Evolutionary conservation across 2,329 filamentous ascomycete genomes (phyloP).

Genomic region (Westerdykella ornata): DNA sequence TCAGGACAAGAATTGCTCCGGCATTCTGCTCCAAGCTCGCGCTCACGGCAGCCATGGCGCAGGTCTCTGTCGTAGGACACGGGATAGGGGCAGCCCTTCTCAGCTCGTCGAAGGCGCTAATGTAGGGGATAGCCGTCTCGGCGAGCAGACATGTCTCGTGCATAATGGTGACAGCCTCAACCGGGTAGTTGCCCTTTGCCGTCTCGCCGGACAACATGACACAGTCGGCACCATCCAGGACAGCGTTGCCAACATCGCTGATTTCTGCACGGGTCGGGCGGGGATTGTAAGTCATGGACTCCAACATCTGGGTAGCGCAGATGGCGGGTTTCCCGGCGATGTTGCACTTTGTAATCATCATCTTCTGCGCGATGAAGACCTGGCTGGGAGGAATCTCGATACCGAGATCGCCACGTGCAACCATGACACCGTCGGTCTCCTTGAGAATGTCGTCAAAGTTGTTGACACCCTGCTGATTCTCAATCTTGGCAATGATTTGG

Average conservation of each 20-base stretch:
- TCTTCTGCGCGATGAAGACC: conserved; percentile 99
- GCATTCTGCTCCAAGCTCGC: conserved; percentile 94
- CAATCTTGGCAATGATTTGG: conserved; percentile 99
- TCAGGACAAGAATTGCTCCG: conserved; percentile 90
- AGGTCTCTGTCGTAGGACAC: conserved; percentile 83
- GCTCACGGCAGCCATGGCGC: conserved; percentile 93
- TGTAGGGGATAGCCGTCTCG: conserved; percentile 94
- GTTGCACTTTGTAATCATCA: conserved; percentile 99
- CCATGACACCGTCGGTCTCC: conserved; percentile 99
- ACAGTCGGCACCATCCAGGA: conserved; percentile 96
- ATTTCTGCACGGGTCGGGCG: conserved; percentile 97
- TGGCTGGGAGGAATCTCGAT: conserved; percentile 98
- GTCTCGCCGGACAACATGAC: conserved; percentile 99
- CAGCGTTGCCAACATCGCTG: conserved; percentile 95
- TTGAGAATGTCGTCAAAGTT: conserved; percentile 97
- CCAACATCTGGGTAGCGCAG: conserved; percentile 98
- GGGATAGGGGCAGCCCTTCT: conserved; percentile 76
- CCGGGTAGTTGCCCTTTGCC: conserved; percentile 92
- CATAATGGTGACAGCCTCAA: conserved; percentile 93
- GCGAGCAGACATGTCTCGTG: conserved; percentile 94
- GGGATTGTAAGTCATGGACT: conserved; percentile 99
- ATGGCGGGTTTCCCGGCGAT: conserved; percentile 97
- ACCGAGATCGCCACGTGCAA: conserved; percentile 94
- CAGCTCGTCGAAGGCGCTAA: conserved; percentile 94
- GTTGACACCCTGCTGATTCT: conserved; percentile 99